A percentile compares a stretch with the other conserved stretches of the same genome.
These are phyloP conservation scores for Ceratocystis diversiconidia DNA, from an alignment of 2,329 filamentous ascomycete species.

Conservation along the genomic window DNA sequence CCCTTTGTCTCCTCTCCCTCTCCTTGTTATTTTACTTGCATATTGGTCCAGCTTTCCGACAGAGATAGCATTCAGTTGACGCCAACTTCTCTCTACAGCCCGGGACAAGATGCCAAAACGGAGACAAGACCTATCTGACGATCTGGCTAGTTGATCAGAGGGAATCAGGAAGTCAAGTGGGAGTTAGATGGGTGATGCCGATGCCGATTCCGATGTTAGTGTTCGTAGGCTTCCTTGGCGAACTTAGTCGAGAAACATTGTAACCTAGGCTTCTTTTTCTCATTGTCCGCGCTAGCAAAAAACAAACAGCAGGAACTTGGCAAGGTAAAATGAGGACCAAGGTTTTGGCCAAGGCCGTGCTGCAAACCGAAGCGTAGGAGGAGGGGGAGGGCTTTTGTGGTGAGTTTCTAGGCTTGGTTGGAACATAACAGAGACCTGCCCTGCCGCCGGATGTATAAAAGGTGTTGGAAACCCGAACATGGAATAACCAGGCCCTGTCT, in stretches of 20 bases:
- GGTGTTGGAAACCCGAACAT: too few species aligned
- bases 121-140: not conserved
- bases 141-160: too few species aligned
- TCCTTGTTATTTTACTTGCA: not conserved
- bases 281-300: not conserved
- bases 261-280: not conserved
- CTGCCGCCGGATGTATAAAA: too few species aligned
- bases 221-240: not conserved
- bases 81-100: too few species aligned
- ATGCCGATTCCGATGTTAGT: not conserved
- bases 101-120: not conserved
- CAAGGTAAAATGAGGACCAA: too few species aligned
- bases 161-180: not conserved
- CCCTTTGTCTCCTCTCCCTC: not conserved
- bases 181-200: not conserved
- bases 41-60: not conserved
- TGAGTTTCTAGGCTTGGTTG: too few species aligned
- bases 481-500: too few species aligned
- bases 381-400: too few species aligned
- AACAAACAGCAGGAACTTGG: not conserved
- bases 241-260: conserved; percentile 3
- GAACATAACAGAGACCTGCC: too few species aligned
- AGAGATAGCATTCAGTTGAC: too few species aligned
- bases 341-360: too few species aligned
- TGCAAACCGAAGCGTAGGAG: too few species aligned